Evolutionary conservation across 2,329 filamentous ascomycete genomes (phyloP), one percentile per base, ranked within the genome.

Genomic region (Pestalotiopsis sp.): DNA sequence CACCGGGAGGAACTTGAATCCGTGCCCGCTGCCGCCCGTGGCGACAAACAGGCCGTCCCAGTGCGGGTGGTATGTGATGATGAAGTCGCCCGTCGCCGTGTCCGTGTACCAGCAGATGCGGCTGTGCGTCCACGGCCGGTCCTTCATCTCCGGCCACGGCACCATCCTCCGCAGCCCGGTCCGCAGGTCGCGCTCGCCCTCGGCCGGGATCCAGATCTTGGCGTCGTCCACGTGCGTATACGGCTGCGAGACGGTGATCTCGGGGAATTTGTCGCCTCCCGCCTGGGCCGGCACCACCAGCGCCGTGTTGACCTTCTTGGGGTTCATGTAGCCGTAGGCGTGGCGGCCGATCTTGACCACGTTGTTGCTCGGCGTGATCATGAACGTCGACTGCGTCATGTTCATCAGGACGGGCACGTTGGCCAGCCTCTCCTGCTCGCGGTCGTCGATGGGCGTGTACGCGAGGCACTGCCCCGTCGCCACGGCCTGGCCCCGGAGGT

Each of bases 401-500:
- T 94, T 93, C 56, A 95, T 81, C 25, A 93, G 81, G 2, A 94
- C 92, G 0, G 95, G 95, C 75, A 91, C 89, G 41, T 88, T 81
- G 57, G 83, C 83, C 12, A 97, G 83, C 4, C 80, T 79, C 17
- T 83, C 83, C 80, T 95, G 90, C 80, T 98, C 95, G 4, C 87
- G 86, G 17, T 89, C 82, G 0, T 90, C 92, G 73, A 98, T 86
- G 71, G 89, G 85, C 72, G 97, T 83, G 81, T 97, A 98, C 13
- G 88, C 92, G 31, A 98, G 78, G 0, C 89, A 88, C 75, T 98
- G 95, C 14, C 93, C 95, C 0, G 94, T 97, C 2, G 95, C 92
- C 71, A 92, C 88, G 52, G 90, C 91, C 59, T 92, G 88, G 31
- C 93, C 93, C 61, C 90, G 85, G 0, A 98, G 83, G 79, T 97